A percentile compares a stretch with the other conserved stretches of the same genome.
Evolutionary conservation across 2,329 filamentous ascomycete species (phyloP).

Genomic region (Colletotrichum eleusines): DNA sequence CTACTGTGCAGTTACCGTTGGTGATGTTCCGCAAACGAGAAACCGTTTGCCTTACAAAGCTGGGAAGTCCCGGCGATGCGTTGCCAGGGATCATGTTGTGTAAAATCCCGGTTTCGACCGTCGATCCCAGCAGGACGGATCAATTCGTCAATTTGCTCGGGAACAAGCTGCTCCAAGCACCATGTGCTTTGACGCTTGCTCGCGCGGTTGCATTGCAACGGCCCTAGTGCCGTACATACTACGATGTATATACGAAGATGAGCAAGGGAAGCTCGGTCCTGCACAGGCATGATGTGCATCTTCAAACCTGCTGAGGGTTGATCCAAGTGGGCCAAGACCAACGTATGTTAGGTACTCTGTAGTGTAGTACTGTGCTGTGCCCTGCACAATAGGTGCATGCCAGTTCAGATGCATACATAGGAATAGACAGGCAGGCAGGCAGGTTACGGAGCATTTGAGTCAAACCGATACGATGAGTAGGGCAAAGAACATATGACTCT

Average conservation of each 20-base stretch:
- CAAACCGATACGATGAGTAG: not conserved
- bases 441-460: not conserved
- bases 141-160: not conserved
- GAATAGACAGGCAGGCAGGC: not conserved
- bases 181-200: not conserved
- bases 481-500: not conserved
- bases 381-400: constrained; percentile 3
- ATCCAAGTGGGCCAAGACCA: constrained; percentile 14
- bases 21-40: constrained; percentile 5
- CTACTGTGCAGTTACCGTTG: not conserved
- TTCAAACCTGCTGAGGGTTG: constrained; percentile 22
- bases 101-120: not conserved
- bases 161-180: not conserved
- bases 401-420: constrained; percentile 9
- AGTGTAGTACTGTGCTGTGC: not conserved
- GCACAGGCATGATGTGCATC: constrained; percentile 9
- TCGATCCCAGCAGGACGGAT: constrained; percentile 2
- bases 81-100: constrained; percentile 6
- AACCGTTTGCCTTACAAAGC: constrained; percentile 12
- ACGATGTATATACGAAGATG: constrained; percentile 4
- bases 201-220: not conserved
- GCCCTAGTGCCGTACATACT: not conserved
- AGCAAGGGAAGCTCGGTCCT: constrained; percentile 2
- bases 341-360: not conserved
- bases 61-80: constrained; percentile 15